These are phyloP conservation scores for Gilbertella persicaria DNA, from an alignment of 371 early-diverging fungal genomes.

Conservation along the genomic window DNA sequence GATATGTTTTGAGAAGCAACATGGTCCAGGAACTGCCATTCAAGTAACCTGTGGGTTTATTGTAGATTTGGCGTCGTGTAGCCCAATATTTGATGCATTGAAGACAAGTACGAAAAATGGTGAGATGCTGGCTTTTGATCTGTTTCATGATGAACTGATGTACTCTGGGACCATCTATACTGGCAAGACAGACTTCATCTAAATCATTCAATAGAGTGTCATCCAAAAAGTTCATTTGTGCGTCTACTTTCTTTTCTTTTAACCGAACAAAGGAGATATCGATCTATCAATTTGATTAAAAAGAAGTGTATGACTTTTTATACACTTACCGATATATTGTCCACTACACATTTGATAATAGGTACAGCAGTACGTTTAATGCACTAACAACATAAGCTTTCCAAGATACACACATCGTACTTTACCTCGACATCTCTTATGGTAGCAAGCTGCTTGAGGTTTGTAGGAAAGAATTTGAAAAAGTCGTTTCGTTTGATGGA, in stretches of 20 bases:
- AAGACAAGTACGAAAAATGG: conserved; percentile 19
- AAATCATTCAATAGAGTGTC: conserved; percentile 26
- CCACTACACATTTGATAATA: conserved; percentile 38
- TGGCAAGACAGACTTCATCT: conserved; percentile 29
- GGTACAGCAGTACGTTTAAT: conserved; percentile 38
- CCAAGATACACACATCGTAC: background rate
- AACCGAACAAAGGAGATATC: conserved; percentile 47
- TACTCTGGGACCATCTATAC: conserved; percentile 49
- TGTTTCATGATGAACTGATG: conserved; percentile 23
- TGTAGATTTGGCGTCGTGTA: conserved; percentile 30
- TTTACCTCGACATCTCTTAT: conserved; percentile 35
- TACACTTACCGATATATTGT: conserved; percentile 33
- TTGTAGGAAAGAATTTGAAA: conserved; percentile 19
- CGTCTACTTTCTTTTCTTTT: conserved; percentile 6
- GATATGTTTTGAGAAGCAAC: conserved; percentile 35
- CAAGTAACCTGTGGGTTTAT: conserved; percentile 42
- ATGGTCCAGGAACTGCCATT: conserved; percentile 40
- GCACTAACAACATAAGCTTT: conserved; percentile 12
- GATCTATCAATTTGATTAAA: conserved; percentile 17
- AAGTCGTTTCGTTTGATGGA: conserved; percentile 26
- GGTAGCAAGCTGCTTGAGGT: conserved; percentile 20
- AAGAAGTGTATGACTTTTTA: no score
- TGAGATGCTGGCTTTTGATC: conserved; percentile 13
- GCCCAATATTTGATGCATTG: conserved; percentile 46
- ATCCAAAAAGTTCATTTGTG: conserved; percentile 29